phyloP scores from a whole-genome alignment of 179 eudicot species.

The Silene vulgaris region DNA sequence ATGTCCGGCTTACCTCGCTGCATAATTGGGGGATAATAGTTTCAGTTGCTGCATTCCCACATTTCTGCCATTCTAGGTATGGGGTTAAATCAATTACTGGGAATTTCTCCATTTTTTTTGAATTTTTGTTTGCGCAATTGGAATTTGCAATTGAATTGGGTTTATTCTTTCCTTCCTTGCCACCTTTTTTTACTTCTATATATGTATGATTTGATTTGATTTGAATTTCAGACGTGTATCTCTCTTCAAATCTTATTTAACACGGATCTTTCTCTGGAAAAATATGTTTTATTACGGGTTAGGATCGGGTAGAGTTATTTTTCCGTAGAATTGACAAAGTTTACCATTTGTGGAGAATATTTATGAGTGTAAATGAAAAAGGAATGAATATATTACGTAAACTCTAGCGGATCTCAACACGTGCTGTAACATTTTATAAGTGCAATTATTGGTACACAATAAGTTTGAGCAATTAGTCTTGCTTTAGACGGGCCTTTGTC shows the following conservation, averaged over 20 bases:
- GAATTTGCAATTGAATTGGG: neutral
- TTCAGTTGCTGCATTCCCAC: neutral
- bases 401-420: too few species aligned
- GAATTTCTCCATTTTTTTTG: conserved; percentile 47
- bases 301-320: too few species aligned
- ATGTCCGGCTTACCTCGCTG: conserved; percentile 62
- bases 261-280: neutral
- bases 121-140: neutral
- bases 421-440: too few species aligned
- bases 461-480: too few species aligned
- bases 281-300: too few species aligned
- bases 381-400: too few species aligned
- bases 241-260: neutral
- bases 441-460: too few species aligned
- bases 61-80: conserved; percentile 31
- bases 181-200: neutral
- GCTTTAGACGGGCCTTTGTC: too few species aligned
- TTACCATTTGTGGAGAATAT: too few species aligned
- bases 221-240: neutral
- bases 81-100: conserved; percentile 72
- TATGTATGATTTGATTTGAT: neutral
- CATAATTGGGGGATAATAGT: conserved; percentile 39
- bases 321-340: too few species aligned
- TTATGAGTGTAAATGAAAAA: too few species aligned
- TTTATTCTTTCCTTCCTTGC: neutral